Evolutionary conservation across 306 rosid genomes (phyloP).

Genomic region (Herpetospermum pedunculosum): DNA sequence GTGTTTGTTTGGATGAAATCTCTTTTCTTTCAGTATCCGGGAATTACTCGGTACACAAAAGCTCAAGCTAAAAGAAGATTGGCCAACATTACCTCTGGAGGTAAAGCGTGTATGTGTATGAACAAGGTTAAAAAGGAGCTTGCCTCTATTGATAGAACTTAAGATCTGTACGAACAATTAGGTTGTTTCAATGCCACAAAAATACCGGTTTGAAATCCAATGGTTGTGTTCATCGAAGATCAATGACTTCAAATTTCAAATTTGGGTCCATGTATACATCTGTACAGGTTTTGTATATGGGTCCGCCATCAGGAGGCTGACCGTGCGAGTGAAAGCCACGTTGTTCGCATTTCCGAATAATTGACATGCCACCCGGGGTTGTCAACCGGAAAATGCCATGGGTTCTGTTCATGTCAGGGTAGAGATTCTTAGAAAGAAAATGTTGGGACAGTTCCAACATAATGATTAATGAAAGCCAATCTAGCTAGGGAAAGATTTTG

Average conservation of each 20-base stretch:
- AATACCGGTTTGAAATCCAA: not conserved
- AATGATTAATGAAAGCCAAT: not conserved
- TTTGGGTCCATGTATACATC: conserved; percentile 89
- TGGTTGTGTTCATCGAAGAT: conserved; percentile 52
- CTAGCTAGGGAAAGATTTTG: not conserved
- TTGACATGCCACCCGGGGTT: conserved; percentile 82
- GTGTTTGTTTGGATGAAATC: not conserved
- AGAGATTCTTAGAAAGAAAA: not conserved
- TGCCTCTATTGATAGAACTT: not conserved
- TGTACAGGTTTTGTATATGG: conserved; percentile 70
- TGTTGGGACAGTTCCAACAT: not conserved
- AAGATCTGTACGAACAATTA: conserved; percentile 5
- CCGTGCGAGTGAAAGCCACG: conserved; percentile 87
- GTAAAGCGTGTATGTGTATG: not conserved
- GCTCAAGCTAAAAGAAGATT: conserved; percentile 1
- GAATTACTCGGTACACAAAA: not conserved
- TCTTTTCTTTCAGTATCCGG: not conserved
- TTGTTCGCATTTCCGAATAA: conserved; percentile 74
- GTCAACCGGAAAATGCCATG: conserved; percentile 96
- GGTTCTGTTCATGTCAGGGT: conserved; percentile 37
- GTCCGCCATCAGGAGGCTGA: conserved; percentile 89
- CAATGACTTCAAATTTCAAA: conserved; percentile 77
- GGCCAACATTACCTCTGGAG: not conserved
- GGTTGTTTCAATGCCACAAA: not conserved
- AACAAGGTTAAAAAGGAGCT: not conserved